Evolutionary conservation across 306 rosid species (phyloP).

Genomic region (Macrotyloma uniflorum): DNA sequence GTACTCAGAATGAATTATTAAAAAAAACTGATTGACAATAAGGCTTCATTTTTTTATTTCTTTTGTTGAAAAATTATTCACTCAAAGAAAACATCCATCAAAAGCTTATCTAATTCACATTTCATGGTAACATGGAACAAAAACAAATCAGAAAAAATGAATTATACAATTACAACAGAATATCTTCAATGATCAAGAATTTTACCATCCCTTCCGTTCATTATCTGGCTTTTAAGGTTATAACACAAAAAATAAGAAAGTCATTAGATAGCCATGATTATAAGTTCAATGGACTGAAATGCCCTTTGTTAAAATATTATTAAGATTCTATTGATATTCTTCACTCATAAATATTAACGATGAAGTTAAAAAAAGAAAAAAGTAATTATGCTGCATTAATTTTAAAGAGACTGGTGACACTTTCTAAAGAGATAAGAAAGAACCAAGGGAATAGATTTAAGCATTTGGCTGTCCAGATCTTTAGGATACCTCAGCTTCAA

Average conservation of each 20-base stretch:
- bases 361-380: background rate
- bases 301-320: background rate
- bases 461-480: conserved; percentile 23
- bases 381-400: background rate
- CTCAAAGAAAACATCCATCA: conserved; percentile 24
- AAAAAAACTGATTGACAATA: background rate
- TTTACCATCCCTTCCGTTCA: background rate
- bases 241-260: background rate
- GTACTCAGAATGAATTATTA: background rate
- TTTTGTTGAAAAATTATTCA: background rate
- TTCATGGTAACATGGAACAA: background rate
- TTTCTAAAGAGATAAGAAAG: conserved; percentile 17
- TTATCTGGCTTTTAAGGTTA: background rate
- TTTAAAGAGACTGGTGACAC: background rate
- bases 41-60: background rate
- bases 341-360: background rate
- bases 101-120: background rate
- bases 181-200: background rate
- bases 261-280: background rate
- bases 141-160: background rate
- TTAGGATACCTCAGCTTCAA: conserved; percentile 62
- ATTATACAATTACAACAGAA: background rate
- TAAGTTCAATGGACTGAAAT: conserved; percentile 11
- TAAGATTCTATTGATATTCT: background rate
- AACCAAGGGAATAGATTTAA: conserved; percentile 15